Evolutionary conservation across 148 eudicot species (phyloP).

Genomic region (Hydrangea macrophylla): DNA sequence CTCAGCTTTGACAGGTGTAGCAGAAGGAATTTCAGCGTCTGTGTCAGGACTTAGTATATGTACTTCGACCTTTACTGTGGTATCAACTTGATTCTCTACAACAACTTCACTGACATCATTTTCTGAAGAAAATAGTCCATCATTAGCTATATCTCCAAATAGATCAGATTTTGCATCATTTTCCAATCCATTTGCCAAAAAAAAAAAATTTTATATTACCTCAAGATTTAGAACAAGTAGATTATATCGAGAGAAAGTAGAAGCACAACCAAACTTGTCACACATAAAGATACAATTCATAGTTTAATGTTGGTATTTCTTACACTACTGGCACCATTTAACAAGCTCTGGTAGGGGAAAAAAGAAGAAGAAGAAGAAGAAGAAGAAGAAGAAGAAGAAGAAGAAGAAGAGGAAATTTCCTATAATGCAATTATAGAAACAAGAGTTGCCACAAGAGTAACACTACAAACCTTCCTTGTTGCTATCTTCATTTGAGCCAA

Average conservation of each 20-base stretch:
- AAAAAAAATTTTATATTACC: neutral
- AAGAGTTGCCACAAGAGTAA: constrained; percentile 1
- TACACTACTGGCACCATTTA: neutral
- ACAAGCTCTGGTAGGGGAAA: neutral
- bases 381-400: neutral
- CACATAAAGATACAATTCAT: neutral
- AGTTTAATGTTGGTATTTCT: neutral
- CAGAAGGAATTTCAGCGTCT: constrained; percentile 6
- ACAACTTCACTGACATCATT: constrained; percentile 11
- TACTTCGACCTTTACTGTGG: neutral
- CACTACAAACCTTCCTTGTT: constrained; percentile 25
- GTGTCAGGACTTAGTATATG: constrained; percentile 5
- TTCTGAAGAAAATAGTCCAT: constrained; percentile 18
- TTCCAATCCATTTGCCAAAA: constrained; percentile 1
- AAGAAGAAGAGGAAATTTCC: neutral
- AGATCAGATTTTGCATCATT: constrained; percentile 6
- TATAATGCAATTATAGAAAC: neutral
- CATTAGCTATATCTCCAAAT: neutral
- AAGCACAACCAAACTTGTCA: neutral
- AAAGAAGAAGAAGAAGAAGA: neutral
- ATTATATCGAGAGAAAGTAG: neutral
- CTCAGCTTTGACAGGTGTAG: constrained; percentile 9
- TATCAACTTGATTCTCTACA: constrained; percentile 10
- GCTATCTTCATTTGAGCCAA: constrained; percentile 27
- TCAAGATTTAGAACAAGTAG: neutral